phyloP scores from a whole-genome alignment of 441 rosid species.

The Arabidopsis lyrata region DNA sequence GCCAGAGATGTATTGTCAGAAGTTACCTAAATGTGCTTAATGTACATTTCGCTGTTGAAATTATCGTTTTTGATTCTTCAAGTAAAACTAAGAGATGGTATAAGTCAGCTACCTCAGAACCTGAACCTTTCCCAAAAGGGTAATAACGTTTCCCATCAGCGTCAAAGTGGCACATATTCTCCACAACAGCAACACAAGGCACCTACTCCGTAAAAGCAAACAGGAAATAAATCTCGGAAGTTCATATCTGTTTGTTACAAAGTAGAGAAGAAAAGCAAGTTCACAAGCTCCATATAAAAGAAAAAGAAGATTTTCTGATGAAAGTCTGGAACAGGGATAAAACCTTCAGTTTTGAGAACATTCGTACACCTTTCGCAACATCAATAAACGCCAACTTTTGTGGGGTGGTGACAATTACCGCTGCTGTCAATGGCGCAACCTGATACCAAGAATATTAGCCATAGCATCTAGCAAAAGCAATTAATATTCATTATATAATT shows the following conservation, averaged over 20 bases:
- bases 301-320: neutral
- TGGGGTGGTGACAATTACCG: constrained; percentile 97
- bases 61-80: neutral
- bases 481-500: neutral
- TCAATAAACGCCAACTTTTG: constrained; percentile 95
- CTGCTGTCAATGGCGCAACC: constrained; percentile 96
- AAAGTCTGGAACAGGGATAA: constrained; percentile 1
- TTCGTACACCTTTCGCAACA: constrained; percentile 97
- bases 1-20: constrained; percentile 35
- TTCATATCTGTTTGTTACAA: constrained; percentile 31
- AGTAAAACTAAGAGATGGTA: constrained; percentile 8
- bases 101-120: constrained; percentile 70
- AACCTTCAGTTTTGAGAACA: constrained; percentile 99
- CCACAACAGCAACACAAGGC: constrained; percentile 95
- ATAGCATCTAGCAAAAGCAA: constrained; percentile 7
- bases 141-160: constrained; percentile 95
- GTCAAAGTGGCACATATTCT: constrained; percentile 98
- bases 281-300: constrained; percentile 18
- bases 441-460: constrained; percentile 41
- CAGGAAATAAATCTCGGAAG: constrained; percentile 18
- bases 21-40: neutral
- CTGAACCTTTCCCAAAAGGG: constrained; percentile 98
- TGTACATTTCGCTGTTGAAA: neutral
- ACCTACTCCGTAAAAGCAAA: constrained; percentile 59
- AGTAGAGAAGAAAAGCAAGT: constrained; percentile 11